These are phyloP conservation scores for Elsinoe necatrix DNA, from an alignment of 2,329 filamentous ascomycete species.

Conservation along the genomic window DNA sequence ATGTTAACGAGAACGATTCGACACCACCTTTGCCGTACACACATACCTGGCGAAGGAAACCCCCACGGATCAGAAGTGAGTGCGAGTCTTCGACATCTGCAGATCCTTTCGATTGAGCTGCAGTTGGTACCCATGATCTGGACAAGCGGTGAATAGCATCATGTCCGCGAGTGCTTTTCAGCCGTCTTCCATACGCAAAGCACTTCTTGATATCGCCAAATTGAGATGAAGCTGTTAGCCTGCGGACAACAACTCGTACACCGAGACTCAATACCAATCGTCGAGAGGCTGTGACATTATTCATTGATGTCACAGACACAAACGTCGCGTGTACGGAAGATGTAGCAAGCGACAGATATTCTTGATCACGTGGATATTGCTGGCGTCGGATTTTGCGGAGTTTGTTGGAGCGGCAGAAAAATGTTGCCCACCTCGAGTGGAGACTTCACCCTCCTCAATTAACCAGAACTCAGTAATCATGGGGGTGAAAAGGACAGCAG, in stretches of 20 bases:
- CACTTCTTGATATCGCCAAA: not conserved
- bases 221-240: not conserved
- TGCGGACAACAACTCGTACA: not conserved
- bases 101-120: constrained; percentile 52
- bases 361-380: not conserved
- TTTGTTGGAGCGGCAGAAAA: not conserved
- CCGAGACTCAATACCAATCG: not conserved
- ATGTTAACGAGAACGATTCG: constrained; percentile 37
- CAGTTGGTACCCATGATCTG: constrained; percentile 70
- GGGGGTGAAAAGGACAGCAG: constrained; percentile 32
- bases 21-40: not conserved
- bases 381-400: not conserved
- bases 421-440: not conserved
- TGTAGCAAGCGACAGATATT: not conserved
- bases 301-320: constrained; percentile 2
- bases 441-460: not conserved
- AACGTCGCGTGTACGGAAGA: no score
- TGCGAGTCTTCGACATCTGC: constrained; percentile 41
- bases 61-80: constrained; percentile 37
- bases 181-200: not conserved
- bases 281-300: not conserved
- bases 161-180: not conserved
- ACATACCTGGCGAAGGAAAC: constrained; percentile 38
- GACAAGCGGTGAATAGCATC: constrained; percentile 16
- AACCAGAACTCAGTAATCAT: constrained; percentile 19